Evolutionary conservation across 2,329 filamentous ascomycete genomes (phyloP).

Genomic region (Colletotrichum sp.): DNA sequence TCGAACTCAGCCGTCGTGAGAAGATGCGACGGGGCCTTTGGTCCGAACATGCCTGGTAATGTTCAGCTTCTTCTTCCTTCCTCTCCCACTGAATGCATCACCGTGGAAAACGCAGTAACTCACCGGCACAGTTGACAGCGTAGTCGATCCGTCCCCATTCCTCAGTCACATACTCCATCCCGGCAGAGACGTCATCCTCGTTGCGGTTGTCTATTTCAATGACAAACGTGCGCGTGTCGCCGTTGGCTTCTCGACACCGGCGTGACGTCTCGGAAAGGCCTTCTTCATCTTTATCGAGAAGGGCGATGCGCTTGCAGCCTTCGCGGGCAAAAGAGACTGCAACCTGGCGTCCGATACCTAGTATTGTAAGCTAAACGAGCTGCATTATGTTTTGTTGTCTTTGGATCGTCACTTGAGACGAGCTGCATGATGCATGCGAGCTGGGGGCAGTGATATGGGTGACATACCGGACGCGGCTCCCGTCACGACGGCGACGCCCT

Average conservation of each 20-base stretch:
- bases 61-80: not conserved
- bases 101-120: not conserved
- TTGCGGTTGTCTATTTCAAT: slow-evolving; percentile 38
- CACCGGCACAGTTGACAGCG: slow-evolving; percentile 49
- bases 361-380: not conserved
- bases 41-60: slow-evolving; percentile 39
- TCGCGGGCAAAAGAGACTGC: slow-evolving; percentile 48
- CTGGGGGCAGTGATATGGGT: not conserved
- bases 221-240: slow-evolving; percentile 28
- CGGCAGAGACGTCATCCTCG: slow-evolving; percentile 35
- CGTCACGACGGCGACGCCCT: slow-evolving; percentile 34
- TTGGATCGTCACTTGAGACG: not conserved
- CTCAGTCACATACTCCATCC: slow-evolving; percentile 35
- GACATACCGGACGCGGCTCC: slow-evolving; percentile 35
- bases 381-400: not conserved
- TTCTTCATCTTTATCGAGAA: slow-evolving; percentile 41
- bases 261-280: slow-evolving; percentile 37
- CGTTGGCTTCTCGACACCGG: slow-evolving; percentile 31
- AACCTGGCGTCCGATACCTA: slow-evolving; percentile 47
- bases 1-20: slow-evolving; percentile 44
- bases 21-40: slow-evolving; percentile 38
- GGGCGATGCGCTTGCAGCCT: slow-evolving; percentile 45
- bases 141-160: slow-evolving; percentile 49
- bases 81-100: not conserved
- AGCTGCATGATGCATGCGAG: not conserved